Conservation (phyloP, 2,329 filamentous ascomycete species). For the Helicocarpus griseus region DNA sequence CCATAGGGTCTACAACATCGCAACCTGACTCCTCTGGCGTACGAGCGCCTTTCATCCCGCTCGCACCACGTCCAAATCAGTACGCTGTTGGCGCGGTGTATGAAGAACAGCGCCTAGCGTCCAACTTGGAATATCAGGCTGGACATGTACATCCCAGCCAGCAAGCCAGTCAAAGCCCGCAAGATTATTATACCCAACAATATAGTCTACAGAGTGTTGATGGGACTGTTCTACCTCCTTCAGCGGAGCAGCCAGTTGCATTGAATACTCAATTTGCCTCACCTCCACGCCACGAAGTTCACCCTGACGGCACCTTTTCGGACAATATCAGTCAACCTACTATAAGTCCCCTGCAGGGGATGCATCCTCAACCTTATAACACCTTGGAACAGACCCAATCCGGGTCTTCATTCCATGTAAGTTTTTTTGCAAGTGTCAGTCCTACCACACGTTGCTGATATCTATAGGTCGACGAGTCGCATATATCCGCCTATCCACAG, state of each 20-base stretch:
- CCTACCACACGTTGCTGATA: neutral
- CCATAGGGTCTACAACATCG: slow-evolving; percentile 5
- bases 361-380: slow-evolving; percentile 3
- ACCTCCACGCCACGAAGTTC: neutral
- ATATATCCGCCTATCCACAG: neutral
- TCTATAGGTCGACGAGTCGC: neutral
- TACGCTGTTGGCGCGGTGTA: neutral
- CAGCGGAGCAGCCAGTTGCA: neutral
- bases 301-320: neutral
- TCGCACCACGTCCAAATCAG: slow-evolving; percentile 13
- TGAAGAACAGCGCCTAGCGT: neutral
- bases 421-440: neutral
- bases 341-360: neutral
- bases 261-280: neutral
- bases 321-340: neutral
- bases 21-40: slow-evolving; percentile 6
- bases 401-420: slow-evolving; percentile 7
- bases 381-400: slow-evolving; percentile 5
- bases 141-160: neutral
- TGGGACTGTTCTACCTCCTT: neutral
- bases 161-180: neutral
- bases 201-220: neutral
- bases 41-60: slow-evolving; percentile 10
- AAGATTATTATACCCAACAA: neutral
- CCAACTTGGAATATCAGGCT: slow-evolving; percentile 2